Evolutionary conservation across 192 early-diverging fungal genomes (phyloP), one percentile per base, ranked within the genome.

Genomic region (Podila clonocystis): DNA sequence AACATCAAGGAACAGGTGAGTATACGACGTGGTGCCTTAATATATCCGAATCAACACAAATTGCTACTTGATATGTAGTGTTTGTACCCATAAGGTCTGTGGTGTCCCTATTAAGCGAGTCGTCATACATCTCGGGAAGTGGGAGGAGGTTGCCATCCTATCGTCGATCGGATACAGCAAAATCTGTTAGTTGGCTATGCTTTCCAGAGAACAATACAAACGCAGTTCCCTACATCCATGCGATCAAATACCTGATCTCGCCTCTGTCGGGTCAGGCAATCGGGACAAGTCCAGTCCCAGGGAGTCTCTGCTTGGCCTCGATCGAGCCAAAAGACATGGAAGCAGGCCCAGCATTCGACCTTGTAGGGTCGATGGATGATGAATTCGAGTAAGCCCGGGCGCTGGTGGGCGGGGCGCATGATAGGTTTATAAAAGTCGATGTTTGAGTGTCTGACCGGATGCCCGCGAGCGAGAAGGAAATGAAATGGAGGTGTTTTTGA

Each of bases 71-170:
- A 63, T 63, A 19, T 12, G 17, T 9, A n/a, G n/a, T n/a, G n/a
- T 41, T 5, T 66, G 55, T 73, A 80, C 77, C 38, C 31, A 80
- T 64, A 5, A 48, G 60, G 5, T 68, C 62, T 15, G 67, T 36
- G 6, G 58, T 63, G 26, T 80, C 77, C 30, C 63, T 57, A 36
- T 80, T 80, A 58, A 80, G n/a, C 4, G 70, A 31, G 13, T 61
- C 57, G 19, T 80, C 77, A 50, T 52, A 80, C 77, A 80, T 80
- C 55, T 80, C 77, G 2, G 77, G 77, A 9, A 80, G 65, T 20
- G 77, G 71, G 31, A 67, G n/a, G 17, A 80, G 68, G 8, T 72
- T 65, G 22, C 77, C 77, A 36, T 80, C 62, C 77, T 80, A 73
- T 13, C 48, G 24, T 15, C 41, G 41, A 41, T 41, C 38, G 38